phyloP scores from a whole-genome alignment of 805 yeast species.

The Candida boleticola region DNA sequence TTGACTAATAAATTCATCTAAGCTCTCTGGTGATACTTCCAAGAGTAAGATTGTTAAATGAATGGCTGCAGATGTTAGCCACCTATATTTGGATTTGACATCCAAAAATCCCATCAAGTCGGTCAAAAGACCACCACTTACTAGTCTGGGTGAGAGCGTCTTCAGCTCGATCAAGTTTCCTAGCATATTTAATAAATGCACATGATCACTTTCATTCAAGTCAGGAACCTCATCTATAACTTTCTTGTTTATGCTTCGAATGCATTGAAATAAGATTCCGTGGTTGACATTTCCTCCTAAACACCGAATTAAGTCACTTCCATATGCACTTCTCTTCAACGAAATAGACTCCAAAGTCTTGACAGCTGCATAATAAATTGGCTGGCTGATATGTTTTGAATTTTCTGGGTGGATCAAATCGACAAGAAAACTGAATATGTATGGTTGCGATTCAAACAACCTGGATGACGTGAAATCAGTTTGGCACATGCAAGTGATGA shows the following conservation, averaged over 20 bases:
- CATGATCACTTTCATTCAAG: constrained; percentile 42
- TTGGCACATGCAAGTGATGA: constrained; percentile 54
- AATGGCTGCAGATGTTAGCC: constrained; percentile 62
- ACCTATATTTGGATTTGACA: constrained; percentile 47
- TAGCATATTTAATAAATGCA: constrained; percentile 57
- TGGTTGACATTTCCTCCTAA: constrained; percentile 86
- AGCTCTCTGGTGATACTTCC: constrained; percentile 44
- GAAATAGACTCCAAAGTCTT: constrained; percentile 71
- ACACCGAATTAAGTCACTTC: constrained; percentile 72
- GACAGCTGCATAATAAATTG: constrained; percentile 57
- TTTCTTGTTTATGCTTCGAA: constrained; percentile 59
- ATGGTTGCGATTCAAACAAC: constrained; percentile 69
- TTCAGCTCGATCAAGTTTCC: constrained; percentile 56
- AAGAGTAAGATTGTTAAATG: constrained; percentile 52
- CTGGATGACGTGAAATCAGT: constrained; percentile 61
- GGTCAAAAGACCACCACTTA: constrained; percentile 73
- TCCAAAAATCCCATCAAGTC: constrained; percentile 62
- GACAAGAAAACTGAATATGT: constrained; percentile 63
- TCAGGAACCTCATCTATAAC: constrained; percentile 39
- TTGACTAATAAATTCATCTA: constrained; percentile 61
- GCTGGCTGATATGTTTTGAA: constrained; percentile 42
- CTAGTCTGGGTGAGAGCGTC: constrained; percentile 52
- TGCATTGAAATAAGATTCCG: constrained; percentile 72
- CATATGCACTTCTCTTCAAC: constrained; percentile 57
- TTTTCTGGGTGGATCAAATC: constrained; percentile 72